These are phyloP conservation scores for Wickerhamiella nectarea DNA, from an alignment of 805 yeast species.

Conservation along the genomic window DNA sequence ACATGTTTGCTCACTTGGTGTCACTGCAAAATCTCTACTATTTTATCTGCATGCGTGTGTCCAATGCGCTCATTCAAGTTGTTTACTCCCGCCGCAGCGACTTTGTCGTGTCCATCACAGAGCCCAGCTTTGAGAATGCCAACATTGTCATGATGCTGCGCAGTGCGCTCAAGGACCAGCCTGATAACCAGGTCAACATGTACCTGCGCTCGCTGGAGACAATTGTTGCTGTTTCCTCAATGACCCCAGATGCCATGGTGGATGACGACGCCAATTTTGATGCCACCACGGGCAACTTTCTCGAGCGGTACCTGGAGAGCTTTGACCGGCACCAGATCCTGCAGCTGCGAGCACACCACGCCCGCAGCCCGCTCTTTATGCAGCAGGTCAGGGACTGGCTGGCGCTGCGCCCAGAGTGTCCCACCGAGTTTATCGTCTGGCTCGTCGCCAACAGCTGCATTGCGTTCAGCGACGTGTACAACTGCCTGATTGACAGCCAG, in stretches of 20 bases:
- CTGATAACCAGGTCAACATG: conserved; percentile 1
- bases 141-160: conserved; percentile 7
- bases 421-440: conserved; percentile 1
- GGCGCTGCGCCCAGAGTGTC: neutral
- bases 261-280: neutral
- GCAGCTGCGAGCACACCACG: neutral
- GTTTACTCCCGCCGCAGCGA: conserved; percentile 3
- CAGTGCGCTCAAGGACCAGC: conserved; percentile 1
- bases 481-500: neutral
- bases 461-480: conserved; percentile 5
- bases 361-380: conserved; percentile 1
- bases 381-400: neutral
- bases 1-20: neutral
- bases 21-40: conserved; percentile 3
- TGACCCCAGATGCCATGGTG: conserved; percentile 4
- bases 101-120: neutral
- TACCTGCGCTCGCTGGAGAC: conserved; percentile 5
- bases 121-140: conserved; percentile 4
- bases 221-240: neutral
- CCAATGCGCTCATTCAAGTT: conserved; percentile 4
- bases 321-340: neutral
- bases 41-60: conserved; percentile 5
- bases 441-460: conserved; percentile 1
- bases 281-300: neutral
- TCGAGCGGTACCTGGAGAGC: neutral